phyloP scores from a whole-genome alignment of 768 basidiomycete genomes.

The Kwoniella europaea region DNA sequence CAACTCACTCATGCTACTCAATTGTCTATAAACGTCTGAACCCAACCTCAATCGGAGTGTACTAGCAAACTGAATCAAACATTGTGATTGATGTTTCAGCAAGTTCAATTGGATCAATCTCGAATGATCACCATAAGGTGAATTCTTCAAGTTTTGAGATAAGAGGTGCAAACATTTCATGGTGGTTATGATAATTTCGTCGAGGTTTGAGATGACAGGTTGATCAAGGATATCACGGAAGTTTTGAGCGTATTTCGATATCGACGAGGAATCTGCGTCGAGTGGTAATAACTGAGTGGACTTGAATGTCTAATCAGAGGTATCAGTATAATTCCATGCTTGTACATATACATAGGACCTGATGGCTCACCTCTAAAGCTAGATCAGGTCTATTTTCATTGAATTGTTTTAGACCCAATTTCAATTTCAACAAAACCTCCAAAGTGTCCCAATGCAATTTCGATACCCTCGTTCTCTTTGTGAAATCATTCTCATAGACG shows the following conservation, averaged over 20 bases:
- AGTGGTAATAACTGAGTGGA: constrained; percentile 85
- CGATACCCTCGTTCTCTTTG: constrained; percentile 71
- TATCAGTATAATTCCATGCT: too few species aligned
- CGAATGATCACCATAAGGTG: constrained; percentile 69
- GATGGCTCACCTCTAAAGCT: constrained; percentile 73
- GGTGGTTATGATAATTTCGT: constrained; percentile 80
- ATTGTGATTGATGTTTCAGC: constrained; percentile 49
- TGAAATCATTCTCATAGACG: constrained; percentile 68
- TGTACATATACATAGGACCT: background rate
- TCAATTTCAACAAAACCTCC: constrained; percentile 71
- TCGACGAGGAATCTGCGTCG: constrained; percentile 79
- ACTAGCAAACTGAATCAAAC: constrained; percentile 43
- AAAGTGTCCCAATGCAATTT: constrained; percentile 68
- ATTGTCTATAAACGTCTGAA: constrained; percentile 34
- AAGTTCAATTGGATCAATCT: constrained; percentile 69
- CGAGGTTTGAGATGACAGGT: constrained; percentile 84
- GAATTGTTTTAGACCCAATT: constrained; percentile 80
- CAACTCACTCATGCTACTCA: constrained; percentile 36
- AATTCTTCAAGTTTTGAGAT: constrained; percentile 75
- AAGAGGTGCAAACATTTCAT: constrained; percentile 90
- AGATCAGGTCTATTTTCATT: constrained; percentile 72
- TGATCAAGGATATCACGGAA: constrained; percentile 80
- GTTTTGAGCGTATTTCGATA: constrained; percentile 83
- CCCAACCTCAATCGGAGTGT: constrained; percentile 47
- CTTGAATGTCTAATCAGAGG: constrained; percentile 73